These are phyloP conservation scores for Vigna nakashimae DNA, from an alignment of 306 rosid genomes.

Conservation along the genomic window DNA sequence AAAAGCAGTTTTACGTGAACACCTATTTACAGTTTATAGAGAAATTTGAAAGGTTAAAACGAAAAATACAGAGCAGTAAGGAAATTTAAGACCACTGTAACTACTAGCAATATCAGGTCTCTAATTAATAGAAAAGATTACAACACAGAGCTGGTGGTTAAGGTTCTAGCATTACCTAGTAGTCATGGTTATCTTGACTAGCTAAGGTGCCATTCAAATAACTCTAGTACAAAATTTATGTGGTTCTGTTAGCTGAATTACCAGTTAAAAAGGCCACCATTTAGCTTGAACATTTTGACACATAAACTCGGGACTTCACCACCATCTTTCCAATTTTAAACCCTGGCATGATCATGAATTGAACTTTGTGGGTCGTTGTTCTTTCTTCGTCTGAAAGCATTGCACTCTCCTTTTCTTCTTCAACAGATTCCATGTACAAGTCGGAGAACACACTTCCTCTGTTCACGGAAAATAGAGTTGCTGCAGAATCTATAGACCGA, in stretches of 20 bases:
- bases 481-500: constrained; percentile 59
- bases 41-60: constrained; percentile 34
- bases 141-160: constrained; percentile 37
- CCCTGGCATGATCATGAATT: constrained; percentile 89
- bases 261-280: constrained; percentile 48
- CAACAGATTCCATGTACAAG: constrained; percentile 73
- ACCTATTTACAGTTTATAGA: constrained; percentile 50
- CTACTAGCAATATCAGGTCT: constrained; percentile 39
- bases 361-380: constrained; percentile 49
- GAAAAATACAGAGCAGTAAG: constrained; percentile 46
- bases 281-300: constrained; percentile 49
- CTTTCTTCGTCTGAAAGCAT: constrained; percentile 35
- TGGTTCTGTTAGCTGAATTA: constrained; percentile 46
- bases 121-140: constrained; percentile 37
- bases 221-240: constrained; percentile 43
- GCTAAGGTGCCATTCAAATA: constrained; percentile 33
- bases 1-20: constrained; percentile 7
- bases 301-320: constrained; percentile 74
- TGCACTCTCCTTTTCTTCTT: constrained; percentile 48
- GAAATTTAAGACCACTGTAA: constrained; percentile 32
- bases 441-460: constrained; percentile 64
- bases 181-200: constrained; percentile 47
- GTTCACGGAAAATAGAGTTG: constrained; percentile 59
- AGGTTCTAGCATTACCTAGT: constrained; percentile 40
- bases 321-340: constrained; percentile 60